Base-by-base conservation (phyloP, 768 basidiomycete species). In the Mycena filopes region DNA sequence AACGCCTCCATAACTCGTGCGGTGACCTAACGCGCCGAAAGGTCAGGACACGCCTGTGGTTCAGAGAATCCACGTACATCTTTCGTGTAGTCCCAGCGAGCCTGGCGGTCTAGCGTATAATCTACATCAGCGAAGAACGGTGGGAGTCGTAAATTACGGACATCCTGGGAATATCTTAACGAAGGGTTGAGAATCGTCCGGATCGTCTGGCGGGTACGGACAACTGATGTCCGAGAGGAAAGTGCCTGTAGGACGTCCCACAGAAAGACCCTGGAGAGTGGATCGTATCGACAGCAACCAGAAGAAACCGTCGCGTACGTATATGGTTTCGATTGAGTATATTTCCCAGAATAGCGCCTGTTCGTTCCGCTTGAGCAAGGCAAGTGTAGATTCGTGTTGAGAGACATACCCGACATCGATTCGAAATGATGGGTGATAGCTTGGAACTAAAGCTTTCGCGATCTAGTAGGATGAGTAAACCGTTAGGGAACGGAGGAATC, bases 261-360 rank as follows among this genome's bases (percentile, higher is more conserved):
- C 70, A 55, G 77, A 70, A 47, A 80, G 68, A 40, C 77, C 75
- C 79, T 80, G 16, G 20, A 66, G 36, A 49, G 45, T 15, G 36
- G 45, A 50, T 48, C 68, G 33, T 16, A 16, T 33, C 36, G 31
- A 33, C 4, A 1, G 51, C 12, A 31, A 49, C 3, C 61, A n/a
- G n/a, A 41, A 13, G 38, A 50, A 4, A 56, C 1, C 23, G 41
- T 10, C 3, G 11, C 11, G 31, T 77, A 83, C 84, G 61, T 82
- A 80, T 46, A 80, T 78, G 60, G 77, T 73, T 67, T 84, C 83
- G 18, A 81, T 73, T 1, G 78, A 72, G 59, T 79, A 74, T 8
- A 81, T 70, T 58, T 86, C 83, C 85, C 85, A 86, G 60, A 86
- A 86, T 23, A 86, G 73, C 31, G 76, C 72, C 38, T 69, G 40